Evolutionary conservation across 2,329 filamentous ascomycete genomes (phyloP).

Genomic region (Verticillium klebahnii): DNA sequence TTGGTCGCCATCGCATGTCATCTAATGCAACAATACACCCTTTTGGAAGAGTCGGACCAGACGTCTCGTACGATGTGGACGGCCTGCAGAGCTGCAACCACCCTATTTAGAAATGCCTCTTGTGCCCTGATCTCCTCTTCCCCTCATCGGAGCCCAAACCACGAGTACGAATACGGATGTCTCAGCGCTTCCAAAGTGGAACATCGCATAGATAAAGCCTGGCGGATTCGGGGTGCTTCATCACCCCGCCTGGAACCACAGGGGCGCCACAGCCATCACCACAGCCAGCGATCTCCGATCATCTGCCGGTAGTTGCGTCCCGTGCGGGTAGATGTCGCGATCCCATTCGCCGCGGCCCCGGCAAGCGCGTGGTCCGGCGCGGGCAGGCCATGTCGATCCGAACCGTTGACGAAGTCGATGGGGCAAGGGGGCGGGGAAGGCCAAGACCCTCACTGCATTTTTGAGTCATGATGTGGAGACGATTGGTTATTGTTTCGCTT

Average conservation of each 20-base stretch:
- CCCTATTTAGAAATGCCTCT: too few species aligned
- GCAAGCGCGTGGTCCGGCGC: not conserved
- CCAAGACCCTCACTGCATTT: not conserved
- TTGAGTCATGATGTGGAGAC: not conserved
- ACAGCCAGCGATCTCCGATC: not conserved
- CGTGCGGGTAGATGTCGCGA: not conserved
- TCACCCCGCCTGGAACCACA: not conserved
- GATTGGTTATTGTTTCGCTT: not conserved
- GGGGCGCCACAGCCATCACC: not conserved
- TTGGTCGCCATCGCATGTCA: too few species aligned
- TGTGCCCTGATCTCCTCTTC: too few species aligned
- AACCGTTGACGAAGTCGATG: not conserved
- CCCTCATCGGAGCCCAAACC: too few species aligned
- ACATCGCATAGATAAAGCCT: not conserved
- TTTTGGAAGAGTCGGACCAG: too few species aligned
- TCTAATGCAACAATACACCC: too few species aligned
- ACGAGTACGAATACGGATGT: not conserved
- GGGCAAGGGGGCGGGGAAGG: not conserved
- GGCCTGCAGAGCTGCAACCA: too few species aligned
- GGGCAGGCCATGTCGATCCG: not conserved
- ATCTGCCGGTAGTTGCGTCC: not conserved
- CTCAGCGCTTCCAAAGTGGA: not conserved
- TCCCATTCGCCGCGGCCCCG: not conserved
- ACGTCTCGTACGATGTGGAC: too few species aligned
- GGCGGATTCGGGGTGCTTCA: not conserved